Evolutionary conservation across 2,329 filamentous ascomycete species (phyloP), one percentile per base, ranked within the genome.

Genomic region (Fusarium sp.): DNA sequence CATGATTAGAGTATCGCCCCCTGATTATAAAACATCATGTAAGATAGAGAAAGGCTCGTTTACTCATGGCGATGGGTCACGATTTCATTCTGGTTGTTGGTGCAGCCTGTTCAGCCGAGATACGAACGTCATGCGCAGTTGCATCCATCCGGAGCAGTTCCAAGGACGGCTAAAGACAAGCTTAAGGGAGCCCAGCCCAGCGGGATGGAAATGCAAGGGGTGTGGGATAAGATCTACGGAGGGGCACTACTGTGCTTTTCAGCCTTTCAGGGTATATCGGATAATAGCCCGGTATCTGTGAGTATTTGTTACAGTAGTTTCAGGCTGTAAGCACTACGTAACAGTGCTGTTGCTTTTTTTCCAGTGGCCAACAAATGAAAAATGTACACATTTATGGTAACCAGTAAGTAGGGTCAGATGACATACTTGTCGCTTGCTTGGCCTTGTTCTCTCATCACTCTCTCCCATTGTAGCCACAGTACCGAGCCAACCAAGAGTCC

Each of bases 121-220:
- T 18, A 18, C 6, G 10, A 26, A 18, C 6, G n/a, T 44, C 42
- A 44, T 26, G 18, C 15, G 10, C 42, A 26, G 15, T 18, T 7
- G 15, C 0, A 2, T 2, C 22, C 22, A n/a, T 3, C n/a, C 15
- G 15, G 42, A 8, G 10, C n/a, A 8, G 42, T 44, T 26, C 24
- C 15, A 44, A 26, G 24, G n/a, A 12, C 4, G 24, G 42, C 42
- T 12, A 12, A 44, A 4, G 4, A 44, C 24, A 44, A 44, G n/a
- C 15, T 26, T 44, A 12, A 44, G 24, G 11, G 2, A 44, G n/a
- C 4, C 24, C 15, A 44, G 2, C 42, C n/a, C 15, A 0, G 4
- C 42, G 4, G 42, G 24, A 44, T 26, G 42, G 24, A 26, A 10
- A 24, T 17, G n/a, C 41, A 24, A 44, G 42, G 42, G 42, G 24